A percentile compares a stretch with the other conserved stretches of the same genome.
Evolutionary conservation across 257 asterid genomes (phyloP).

Genomic region (Buddleja alternifolia): DNA sequence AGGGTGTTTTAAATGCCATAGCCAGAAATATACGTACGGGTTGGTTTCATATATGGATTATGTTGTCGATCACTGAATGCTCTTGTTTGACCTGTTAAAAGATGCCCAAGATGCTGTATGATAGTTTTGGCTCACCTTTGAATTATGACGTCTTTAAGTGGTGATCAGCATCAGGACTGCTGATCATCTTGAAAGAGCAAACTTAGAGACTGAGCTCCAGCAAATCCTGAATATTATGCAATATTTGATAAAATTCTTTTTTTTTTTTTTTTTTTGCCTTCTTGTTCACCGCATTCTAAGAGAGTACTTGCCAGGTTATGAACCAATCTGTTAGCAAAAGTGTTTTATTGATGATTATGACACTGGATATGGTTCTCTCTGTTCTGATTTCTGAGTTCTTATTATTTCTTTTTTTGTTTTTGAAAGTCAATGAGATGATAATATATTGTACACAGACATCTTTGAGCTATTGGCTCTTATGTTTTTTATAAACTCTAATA

Average conservation of each 20-base stretch:
- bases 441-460: background rate
- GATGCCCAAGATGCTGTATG: too few relatives aligned
- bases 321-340: too few relatives aligned
- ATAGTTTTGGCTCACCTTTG: too few relatives aligned
- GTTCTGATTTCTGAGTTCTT: too few relatives aligned
- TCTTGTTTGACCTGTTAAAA: too few relatives aligned
- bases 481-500: too few relatives aligned
- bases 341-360: too few relatives aligned
- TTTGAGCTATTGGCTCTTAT: too few relatives aligned
- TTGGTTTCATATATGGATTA: background rate
- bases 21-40: background rate
- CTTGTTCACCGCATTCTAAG: background rate
- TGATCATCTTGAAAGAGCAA: background rate
- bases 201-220: background rate
- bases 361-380: too few relatives aligned
- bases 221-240: background rate
- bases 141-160: background rate
- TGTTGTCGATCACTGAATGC: background rate
- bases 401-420: background rate
- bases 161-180: slow-evolving; percentile 8
- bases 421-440: background rate
- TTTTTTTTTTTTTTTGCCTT: background rate
- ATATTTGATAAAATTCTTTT: too few relatives aligned
- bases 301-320: slow-evolving; percentile 9
- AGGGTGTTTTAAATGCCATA: background rate